A percentile compares a stretch with the other conserved stretches of the same genome.
Evolutionary conservation across 768 basidiomycete genomes (phyloP).

Genomic region (Pleurotus salmoneostramineus): DNA sequence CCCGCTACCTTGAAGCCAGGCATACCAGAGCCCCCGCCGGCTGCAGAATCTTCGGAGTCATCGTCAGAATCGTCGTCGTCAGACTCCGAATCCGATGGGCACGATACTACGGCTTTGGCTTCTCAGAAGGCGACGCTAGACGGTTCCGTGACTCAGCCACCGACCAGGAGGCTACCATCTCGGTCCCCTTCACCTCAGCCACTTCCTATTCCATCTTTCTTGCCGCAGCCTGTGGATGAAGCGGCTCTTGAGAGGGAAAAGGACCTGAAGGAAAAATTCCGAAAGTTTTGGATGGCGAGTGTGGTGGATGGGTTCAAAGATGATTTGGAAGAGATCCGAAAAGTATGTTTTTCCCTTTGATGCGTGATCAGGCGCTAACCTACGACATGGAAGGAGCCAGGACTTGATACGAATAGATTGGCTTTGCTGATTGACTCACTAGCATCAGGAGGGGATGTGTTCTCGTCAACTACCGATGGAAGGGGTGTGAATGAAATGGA

Average conservation of each 20-base stretch:
- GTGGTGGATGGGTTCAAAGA: slow-evolving; percentile 80
- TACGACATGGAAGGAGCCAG: slow-evolving; percentile 43
- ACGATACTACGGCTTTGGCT: slow-evolving; percentile 9
- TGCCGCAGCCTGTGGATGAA: slow-evolving; percentile 28
- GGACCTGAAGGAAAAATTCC: slow-evolving; percentile 60
- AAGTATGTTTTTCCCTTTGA: slow-evolving; percentile 40
- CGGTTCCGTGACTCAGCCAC: background rate
- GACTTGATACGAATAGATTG: slow-evolving; percentile 63
- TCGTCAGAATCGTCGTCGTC: slow-evolving; percentile 12
- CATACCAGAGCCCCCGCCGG: background rate
- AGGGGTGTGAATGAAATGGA: slow-evolving; percentile 64
- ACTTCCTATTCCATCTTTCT: slow-evolving; percentile 52
- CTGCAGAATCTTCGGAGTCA: slow-evolving; percentile 3
- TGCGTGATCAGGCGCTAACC: too few species aligned
- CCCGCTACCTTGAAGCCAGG: background rate
- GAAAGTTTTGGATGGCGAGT: slow-evolving; percentile 85
- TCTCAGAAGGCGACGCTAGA: too few species aligned
- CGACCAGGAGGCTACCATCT: slow-evolving; percentile 17
- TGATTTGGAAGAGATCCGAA: slow-evolving; percentile 80
- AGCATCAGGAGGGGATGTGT: slow-evolving; percentile 74
- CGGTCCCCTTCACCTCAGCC: slow-evolving; percentile 45
- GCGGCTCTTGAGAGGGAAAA: slow-evolving; percentile 41
- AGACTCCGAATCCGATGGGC: slow-evolving; percentile 22
- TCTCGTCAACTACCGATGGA: slow-evolving; percentile 28
- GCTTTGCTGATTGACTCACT: slow-evolving; percentile 79